Evolutionary conservation across 768 basidiomycete species (phyloP).

Genomic region (Nidula microcarpa): DNA sequence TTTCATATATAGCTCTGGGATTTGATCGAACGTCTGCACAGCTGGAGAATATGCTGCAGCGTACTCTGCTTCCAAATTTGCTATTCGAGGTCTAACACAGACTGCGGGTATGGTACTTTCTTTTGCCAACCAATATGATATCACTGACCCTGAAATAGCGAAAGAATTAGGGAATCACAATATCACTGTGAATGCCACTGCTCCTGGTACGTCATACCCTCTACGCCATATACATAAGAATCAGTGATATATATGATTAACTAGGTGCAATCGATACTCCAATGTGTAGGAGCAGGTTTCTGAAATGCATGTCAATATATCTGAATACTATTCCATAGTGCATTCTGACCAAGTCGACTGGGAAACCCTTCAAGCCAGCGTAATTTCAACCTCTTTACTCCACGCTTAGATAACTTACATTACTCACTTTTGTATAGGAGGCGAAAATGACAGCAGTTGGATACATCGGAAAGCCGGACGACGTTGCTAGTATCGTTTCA

Average conservation of each 20-base stretch:
- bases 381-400: not conserved
- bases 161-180: conserved; percentile 15
- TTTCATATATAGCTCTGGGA: not conserved
- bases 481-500: conserved; percentile 32
- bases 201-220: conserved; percentile 16
- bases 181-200: conserved; percentile 32
- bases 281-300: conserved; percentile 7
- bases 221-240: not conserved
- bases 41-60: conserved; percentile 3
- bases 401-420: not conserved
- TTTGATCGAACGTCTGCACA: not conserved
- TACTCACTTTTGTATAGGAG: not conserved
- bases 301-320: not conserved
- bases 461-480: conserved; percentile 17
- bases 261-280: conserved; percentile 10
- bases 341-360: not conserved
- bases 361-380: not conserved
- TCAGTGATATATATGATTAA: not conserved
- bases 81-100: conserved; percentile 37
- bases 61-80: conserved; percentile 38
- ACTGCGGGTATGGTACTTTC: conserved; percentile 17
- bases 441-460: conserved; percentile 2
- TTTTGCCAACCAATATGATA: no score
- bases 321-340: not conserved
- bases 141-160: conserved; percentile 5